Conservation (phyloP, 768 basidiomycete species). For the Exidia glandulosa region DNA sequence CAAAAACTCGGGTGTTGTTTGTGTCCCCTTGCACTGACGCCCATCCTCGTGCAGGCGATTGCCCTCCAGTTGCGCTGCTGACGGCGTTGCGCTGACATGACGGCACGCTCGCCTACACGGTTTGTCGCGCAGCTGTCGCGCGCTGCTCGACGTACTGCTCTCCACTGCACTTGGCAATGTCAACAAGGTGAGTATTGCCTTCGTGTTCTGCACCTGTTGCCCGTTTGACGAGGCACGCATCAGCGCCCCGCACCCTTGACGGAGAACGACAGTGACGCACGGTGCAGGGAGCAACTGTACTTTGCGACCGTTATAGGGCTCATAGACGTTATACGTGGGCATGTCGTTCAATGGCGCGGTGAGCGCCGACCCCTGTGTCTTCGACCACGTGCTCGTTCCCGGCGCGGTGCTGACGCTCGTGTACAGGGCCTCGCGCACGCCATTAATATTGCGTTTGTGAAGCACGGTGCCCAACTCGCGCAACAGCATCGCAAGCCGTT, state of each 20-base stretch:
- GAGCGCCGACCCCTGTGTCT: conserved; percentile 14
- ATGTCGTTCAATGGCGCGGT: conserved; percentile 90
- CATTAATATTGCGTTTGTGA: conserved; percentile 63
- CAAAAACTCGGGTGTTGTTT: too few relatives aligned
- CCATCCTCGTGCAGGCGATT: too few relatives aligned
- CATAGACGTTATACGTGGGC: conserved; percentile 79
- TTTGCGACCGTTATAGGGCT: conserved; percentile 79
- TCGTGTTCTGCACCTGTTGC: too few relatives aligned
- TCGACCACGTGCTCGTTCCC: not conserved
- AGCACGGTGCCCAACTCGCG: conserved; percentile 64
- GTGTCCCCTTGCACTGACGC: too few relatives aligned
- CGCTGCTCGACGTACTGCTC: too few relatives aligned
- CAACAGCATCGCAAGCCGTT: conserved; percentile 64
- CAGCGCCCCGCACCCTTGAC: not conserved
- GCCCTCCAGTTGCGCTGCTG: too few relatives aligned
- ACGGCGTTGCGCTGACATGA: too few relatives aligned
- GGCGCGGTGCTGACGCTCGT: not conserved
- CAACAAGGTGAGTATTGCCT: too few relatives aligned
- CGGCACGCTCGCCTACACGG: too few relatives aligned
- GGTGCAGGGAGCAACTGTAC: conserved; percentile 61
- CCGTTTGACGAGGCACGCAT: too few relatives aligned
- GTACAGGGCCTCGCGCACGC: conserved; percentile 65
- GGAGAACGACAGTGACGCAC: conserved; percentile 4
- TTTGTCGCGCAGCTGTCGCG: too few relatives aligned
- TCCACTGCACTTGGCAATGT: too few relatives aligned